phyloP scores from a whole-genome alignment of 2,329 filamentous ascomycete genomes.

The Talaromyces sp. region DNA sequence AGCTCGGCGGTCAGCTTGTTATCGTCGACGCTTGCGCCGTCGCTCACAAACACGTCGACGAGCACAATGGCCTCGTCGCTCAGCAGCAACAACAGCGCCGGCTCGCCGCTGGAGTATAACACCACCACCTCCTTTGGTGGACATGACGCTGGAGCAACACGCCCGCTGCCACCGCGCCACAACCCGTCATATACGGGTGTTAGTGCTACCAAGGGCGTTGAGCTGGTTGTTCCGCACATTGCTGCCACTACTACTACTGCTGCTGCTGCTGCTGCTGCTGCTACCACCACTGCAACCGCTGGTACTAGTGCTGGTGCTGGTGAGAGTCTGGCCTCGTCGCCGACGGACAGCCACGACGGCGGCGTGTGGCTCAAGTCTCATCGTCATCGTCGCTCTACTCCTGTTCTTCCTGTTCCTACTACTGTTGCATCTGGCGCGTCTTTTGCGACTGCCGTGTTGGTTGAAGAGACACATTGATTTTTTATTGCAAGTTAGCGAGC shows the following conservation, averaged over 20 bases:
- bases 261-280: neutral
- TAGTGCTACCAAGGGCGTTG: conserved; percentile 28
- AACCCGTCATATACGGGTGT: conserved; percentile 33
- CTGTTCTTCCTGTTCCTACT: neutral
- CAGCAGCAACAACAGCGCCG: conserved; percentile 31
- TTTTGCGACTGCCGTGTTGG: neutral
- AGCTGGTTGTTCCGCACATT: conserved; percentile 38
- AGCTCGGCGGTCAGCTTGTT: conserved; percentile 29
- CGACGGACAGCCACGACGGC: neutral
- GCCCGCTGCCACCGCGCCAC: conserved; percentile 36
- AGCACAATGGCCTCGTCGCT: conserved; percentile 31
- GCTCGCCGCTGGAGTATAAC: conserved; percentile 22
- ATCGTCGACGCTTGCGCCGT: conserved; percentile 25
- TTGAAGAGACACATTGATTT: neutral
- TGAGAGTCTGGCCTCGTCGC: neutral
- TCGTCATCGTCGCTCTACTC: neutral
- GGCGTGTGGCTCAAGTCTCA: neutral
- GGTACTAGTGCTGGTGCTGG: neutral
- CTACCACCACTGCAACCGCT: too few relatives aligned
- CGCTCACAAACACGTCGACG: conserved; percentile 32
- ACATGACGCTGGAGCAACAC: conserved; percentile 8
- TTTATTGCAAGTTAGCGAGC: neutral
- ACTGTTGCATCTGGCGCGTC: neutral
- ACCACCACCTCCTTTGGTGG: neutral
- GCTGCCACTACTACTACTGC: neutral